A percentile compares a stretch with the other conserved stretches of the same genome.
phyloP scores from a whole-genome alignment of 2,329 filamentous ascomycete genomes.

The Aspergillus pseudonomiae region DNA sequence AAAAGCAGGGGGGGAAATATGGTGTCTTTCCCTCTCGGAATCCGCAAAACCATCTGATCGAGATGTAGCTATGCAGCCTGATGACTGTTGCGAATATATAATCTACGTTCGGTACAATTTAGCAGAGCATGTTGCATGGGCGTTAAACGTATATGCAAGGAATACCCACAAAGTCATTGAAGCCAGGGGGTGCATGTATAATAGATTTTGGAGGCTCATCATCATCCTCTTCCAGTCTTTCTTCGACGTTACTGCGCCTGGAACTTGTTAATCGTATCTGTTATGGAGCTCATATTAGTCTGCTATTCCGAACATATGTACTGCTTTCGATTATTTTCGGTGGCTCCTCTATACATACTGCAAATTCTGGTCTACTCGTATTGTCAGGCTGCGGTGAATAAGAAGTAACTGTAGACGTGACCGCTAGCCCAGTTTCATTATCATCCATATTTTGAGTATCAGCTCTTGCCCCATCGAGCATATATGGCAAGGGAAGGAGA shows the following conservation, averaged over 20 bases:
- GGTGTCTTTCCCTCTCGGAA: slow-evolving; percentile 5
- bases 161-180: slow-evolving; percentile 72
- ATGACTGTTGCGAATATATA: slow-evolving; percentile 7
- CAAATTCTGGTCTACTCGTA: slow-evolving; percentile 25
- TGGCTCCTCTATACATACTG: slow-evolving; percentile 21
- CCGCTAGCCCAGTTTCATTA: not conserved
- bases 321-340: not conserved
- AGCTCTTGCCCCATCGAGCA: not conserved
- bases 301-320: not conserved
- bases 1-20: not conserved
- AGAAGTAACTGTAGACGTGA: not conserved
- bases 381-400: not conserved
- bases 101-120: slow-evolving; percentile 1
- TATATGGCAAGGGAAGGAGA: not conserved
- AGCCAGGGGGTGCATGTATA: slow-evolving; percentile 86
- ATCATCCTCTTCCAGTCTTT: slow-evolving; percentile 50
- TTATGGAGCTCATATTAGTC: slow-evolving; percentile 1
- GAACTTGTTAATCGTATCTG: slow-evolving; percentile 37
- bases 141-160: not conserved
- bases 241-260: slow-evolving; percentile 17
- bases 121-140: not conserved
- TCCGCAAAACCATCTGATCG: slow-evolving; percentile 11
- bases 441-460: not conserved
- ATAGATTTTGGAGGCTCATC: slow-evolving; percentile 76
- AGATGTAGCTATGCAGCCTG: slow-evolving; percentile 12